Percentiles rank a stretch among this genome's conserved stretches.
Conservation (phyloP, 1,284 basidiomycete species). For the Papiliotrema flavescens region DNA sequence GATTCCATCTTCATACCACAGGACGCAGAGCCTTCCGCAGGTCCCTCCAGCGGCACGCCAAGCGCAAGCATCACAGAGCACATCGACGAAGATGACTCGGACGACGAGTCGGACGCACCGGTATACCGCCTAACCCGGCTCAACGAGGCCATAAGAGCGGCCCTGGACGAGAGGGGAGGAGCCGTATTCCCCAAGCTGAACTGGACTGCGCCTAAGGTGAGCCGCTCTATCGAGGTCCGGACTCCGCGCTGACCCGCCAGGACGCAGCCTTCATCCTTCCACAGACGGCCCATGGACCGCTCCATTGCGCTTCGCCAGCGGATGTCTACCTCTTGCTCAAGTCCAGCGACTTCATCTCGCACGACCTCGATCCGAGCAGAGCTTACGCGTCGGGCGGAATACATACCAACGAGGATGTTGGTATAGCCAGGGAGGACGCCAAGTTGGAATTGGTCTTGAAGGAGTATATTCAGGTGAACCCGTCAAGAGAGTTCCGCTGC, state of each 20-base stretch:
- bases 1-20: conserved; percentile 55
- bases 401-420: background rate
- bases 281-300: conserved; percentile 67
- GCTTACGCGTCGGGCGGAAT: conserved; percentile 41
- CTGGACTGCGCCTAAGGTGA: conserved; percentile 82
- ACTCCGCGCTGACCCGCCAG: conserved; percentile 48
- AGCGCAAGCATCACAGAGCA: background rate
- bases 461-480: conserved; percentile 84
- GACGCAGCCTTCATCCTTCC: conserved; percentile 88
- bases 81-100: background rate
- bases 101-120: conserved; percentile 17
- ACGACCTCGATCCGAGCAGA: conserved; percentile 64
- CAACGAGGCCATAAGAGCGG: conserved; percentile 66
- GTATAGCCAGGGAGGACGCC: conserved; percentile 46
- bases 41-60: conserved; percentile 33
- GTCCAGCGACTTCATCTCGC: conserved; percentile 82
- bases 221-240: conserved; percentile 14
- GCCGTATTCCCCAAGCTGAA: conserved; percentile 94
- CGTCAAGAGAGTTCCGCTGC: conserved; percentile 77
- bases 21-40: conserved; percentile 27
- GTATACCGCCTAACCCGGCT: conserved; percentile 63
- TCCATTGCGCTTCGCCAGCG: conserved; percentile 79
- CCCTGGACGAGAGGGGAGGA: conserved; percentile 63
- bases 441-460: conserved; percentile 82
- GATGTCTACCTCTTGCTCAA: conserved; percentile 93